Evolutionary conservation across 768 basidiomycete genomes (phyloP), one percentile per base, ranked within the genome.

Genomic region (Candolleomyces efflorescens): DNA sequence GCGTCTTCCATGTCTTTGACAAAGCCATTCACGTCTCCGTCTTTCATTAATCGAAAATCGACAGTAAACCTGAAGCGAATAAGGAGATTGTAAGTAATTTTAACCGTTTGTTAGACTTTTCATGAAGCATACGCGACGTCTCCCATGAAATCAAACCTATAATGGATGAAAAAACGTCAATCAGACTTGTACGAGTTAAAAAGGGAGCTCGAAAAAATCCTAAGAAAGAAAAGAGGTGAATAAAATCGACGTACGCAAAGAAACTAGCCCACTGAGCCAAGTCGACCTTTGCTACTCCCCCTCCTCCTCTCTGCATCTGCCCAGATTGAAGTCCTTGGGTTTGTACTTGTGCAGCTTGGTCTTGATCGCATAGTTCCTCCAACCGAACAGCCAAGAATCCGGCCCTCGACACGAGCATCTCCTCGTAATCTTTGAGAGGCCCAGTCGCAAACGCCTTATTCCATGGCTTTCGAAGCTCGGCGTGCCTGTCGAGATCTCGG

Each of bases 401-500:
- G 10, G 68, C 67, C 17, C 77, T 59, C 38, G 60, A 58, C 1
- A 62, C 59, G 13, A 80, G 60, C 17, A 73, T 59, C 13, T 63
- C 61, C 45, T 77, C 69, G 57, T 80, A 79, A 27, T 75, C 74
- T 54, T 71, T 73, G 7, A 82, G 51, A 1, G 76, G 69, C 1
- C 66, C 65, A 10, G 65, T 67, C 15, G 66, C 75, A 60, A 82
- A 74, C 0, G 69, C 78, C 44, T 75, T 67, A 32, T 74, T 73
- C 80, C 80, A 81, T 11, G 74, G 65, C 44, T 71, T 71, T 6
- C 79, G 71, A 12, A 76, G 67, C n/a, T 69, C 67, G 1, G 67
- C 65, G 58, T 80, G 78, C 17, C 72, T 65, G 7, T 67, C 62
- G 26, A 65, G 60, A 62, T 72, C 65, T 32, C 66, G 60, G 26